These are phyloP conservation scores for Bruguiera hainesii DNA, from an alignment of 441 rosid genomes.

Conservation along the genomic window DNA sequence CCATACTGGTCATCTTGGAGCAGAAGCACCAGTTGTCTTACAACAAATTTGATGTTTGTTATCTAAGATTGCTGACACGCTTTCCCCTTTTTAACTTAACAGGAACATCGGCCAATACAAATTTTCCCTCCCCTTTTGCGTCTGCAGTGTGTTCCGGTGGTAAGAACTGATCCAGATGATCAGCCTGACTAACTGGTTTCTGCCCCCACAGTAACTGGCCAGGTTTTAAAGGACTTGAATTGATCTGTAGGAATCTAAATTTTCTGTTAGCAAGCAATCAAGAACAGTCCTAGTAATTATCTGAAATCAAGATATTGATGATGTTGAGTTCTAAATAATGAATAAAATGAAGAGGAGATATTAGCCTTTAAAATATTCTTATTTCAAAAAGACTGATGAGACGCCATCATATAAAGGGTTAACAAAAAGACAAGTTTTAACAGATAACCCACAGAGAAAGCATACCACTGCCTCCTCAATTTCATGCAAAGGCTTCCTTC, in stretches of 20 bases:
- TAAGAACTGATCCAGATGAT: not conserved
- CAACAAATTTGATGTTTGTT: not conserved
- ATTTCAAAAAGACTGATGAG: too few species aligned
- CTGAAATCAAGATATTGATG: not conserved
- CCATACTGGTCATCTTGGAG: not conserved
- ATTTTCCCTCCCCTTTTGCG: constrained; percentile 7
- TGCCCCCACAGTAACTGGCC: constrained; percentile 15
- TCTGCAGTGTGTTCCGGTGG: constrained; percentile 14
- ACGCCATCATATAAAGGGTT: not conserved
- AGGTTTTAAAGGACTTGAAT: constrained; percentile 25
- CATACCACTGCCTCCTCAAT: constrained; percentile 65
- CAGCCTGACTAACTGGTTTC: constrained; percentile 15
- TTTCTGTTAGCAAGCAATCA: constrained; percentile 7
- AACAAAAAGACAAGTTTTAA: not conserved
- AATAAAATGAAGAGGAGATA: not conserved
- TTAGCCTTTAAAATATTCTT: too few species aligned
- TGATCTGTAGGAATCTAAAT: constrained; percentile 24
- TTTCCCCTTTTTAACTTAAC: constrained; percentile 18
- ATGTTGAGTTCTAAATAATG: not conserved
- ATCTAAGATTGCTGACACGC: constrained; percentile 11
- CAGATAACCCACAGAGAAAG: not conserved
- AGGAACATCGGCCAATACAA: not conserved
- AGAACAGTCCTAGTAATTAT: not conserved
- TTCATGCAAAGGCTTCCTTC: constrained; percentile 61
- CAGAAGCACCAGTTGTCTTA: not conserved